Conservation (phyloP, 805 yeast genomes). For the Myxozyma monticola region DNA sequence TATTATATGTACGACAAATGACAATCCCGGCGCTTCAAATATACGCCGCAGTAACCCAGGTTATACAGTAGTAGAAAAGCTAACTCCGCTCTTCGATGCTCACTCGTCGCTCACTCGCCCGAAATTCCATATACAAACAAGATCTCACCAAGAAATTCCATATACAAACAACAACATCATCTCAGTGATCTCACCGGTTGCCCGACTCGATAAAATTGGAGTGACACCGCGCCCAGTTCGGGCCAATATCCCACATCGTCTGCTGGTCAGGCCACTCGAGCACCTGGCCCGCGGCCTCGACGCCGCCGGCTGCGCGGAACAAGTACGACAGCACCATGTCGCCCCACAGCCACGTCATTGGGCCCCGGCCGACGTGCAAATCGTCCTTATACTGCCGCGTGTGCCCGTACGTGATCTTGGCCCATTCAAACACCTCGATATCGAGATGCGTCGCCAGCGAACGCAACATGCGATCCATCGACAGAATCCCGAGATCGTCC, state of each 20-base stretch:
- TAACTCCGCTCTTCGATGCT: too few species aligned
- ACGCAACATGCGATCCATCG: conserved; percentile 20
- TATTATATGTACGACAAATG: too few species aligned
- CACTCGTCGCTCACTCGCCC: too few species aligned
- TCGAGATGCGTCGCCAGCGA: conserved; percentile 7
- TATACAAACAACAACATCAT: too few species aligned
- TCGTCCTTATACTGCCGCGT: conserved; percentile 3
- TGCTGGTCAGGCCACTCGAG: conserved; percentile 9
- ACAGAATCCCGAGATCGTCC: conserved; percentile 14
- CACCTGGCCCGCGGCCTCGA: conserved; percentile 14
- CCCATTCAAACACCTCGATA: conserved; percentile 28
- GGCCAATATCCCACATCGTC: conserved; percentile 1
- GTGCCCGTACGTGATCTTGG: conserved; percentile 9
- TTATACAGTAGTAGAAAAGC: too few species aligned
- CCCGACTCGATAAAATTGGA: neutral
- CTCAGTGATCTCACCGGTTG: conserved; percentile 1
- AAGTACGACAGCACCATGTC: conserved; percentile 24
- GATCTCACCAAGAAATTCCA: too few species aligned
- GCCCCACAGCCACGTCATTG: conserved; percentile 15
- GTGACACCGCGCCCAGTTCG: conserved; percentile 16
- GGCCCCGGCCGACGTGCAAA: conserved; percentile 7
- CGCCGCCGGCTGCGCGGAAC: conserved; percentile 25
- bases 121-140: too few species aligned
- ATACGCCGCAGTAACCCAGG: too few species aligned
- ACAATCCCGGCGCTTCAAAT: too few species aligned